Evolutionary conservation across 768 basidiomycete genomes (phyloP), one percentile per base, ranked within the genome.

Genomic region (Kwoniella europaea): DNA sequence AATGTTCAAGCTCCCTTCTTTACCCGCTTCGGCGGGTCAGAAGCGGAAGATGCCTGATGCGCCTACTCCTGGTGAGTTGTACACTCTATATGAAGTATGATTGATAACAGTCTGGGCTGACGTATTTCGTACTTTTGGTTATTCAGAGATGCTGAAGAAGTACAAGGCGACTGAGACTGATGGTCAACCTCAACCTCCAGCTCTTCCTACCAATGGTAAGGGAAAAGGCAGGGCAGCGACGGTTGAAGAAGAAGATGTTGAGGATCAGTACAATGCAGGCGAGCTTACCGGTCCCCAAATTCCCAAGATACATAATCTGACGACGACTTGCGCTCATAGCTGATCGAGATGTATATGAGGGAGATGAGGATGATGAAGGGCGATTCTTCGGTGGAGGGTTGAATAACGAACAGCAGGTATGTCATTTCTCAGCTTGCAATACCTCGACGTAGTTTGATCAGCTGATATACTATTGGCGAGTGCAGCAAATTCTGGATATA

Each of bases 371-470:
- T 78, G 92, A 91, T 24, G 93, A 94, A 76, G 94, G 93, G 0
- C 87, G 94, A 12, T 95, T 96, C 84, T 96, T 90, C 78, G 97
- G 97, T 50, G 94, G 95, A 1, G 97, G 97, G 1, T 85, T 99
- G 71, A 95, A 93, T 1, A 88, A 87, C 50, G 91, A 94, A 80
- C 97, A 99, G 85, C 95, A 98, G 81, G 90, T 81, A 46, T 58
- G 56, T 16, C 46, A 3, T 20, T 10, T 52, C 57, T 27, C 15
- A 12, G 44, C 15, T 44, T 12, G 20, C 22, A 42, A 1, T 13
- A 15, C 24, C 18, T 54, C n/a, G 3, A 46, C 1, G 22, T 3
- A 35, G 43, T 16, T 16, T 5, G 10, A 58, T 18, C 22, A 52
- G 62, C 43, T 54, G 41, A 35, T 24, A 0, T 0, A 15, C 64